Evolutionary conservation across 108 stramenopile species (phyloP), one percentile per base, ranked within the genome.

Genomic region (Bacterosira constricta): DNA sequence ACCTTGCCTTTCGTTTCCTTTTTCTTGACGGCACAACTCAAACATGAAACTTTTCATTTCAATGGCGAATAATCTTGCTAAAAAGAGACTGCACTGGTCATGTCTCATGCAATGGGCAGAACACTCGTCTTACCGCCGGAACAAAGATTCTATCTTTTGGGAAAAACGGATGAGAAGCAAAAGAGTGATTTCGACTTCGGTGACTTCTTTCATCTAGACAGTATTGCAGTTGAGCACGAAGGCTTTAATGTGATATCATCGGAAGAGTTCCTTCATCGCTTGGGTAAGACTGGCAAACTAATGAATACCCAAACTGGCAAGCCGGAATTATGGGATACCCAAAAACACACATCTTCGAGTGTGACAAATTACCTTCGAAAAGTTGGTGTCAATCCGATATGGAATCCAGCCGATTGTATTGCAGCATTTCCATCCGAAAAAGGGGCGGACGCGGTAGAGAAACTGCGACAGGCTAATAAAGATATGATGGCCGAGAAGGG

Each of bases 81-180:
- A 23, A 74, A 84, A 78, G 94, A 98, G 78, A 93, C 94, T 25
- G 85, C 92, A 36, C 36, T 96, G 23, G 91, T 86, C 7, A 61
- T 96, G 30, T 89, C 95, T 1, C 75, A 88, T 53, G 93, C 92
- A 29, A 98, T 88, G 76, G 96, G 96, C 6, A 77, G 97, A 9
- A 96, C 90, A n/a, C 78, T 98, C 30, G 96, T 98, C 26, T 52
- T 98, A 13, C 97, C 97, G 4, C 89, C 89, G 8, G 71, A 75
- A 32, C 83, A 87, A 32, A 34, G 72, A 7, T 73, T 86, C 49
- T 90, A 90, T 49, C 53, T 90, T 4, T 49, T 90, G 35, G 73
- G 82, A 21, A 76, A 78, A 27, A 31, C 63, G 26, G 63, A 63
- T 53, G 39, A 37, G 20, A 13, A 69, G n/a, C 72, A 87, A 49